Conservation (phyloP, 495 filamentous ascomycete genomes). For the Massariosphaeria phaeospora region DNA sequence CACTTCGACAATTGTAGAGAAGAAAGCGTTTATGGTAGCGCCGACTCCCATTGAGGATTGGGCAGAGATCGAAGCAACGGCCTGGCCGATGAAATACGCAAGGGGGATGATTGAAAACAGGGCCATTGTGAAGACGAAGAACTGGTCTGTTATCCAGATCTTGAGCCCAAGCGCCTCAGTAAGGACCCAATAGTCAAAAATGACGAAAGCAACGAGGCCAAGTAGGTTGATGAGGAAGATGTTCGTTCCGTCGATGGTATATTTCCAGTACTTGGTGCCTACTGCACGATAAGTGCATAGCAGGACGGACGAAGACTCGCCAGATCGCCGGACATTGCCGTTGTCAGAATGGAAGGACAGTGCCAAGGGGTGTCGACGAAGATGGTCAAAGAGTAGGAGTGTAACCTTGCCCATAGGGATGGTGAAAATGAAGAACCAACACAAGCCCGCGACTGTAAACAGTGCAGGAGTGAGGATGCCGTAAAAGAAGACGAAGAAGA, state of each 20-base stretch:
- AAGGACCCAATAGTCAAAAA: slow-evolving; percentile 85
- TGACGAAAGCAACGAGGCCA: slow-evolving; percentile 81
- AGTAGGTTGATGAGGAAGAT: slow-evolving; percentile 98
- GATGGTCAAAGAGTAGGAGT: slow-evolving; percentile 81
- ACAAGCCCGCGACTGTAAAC: slow-evolving; percentile 77
- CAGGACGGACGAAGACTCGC: slow-evolving; percentile 76
- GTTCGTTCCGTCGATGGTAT: slow-evolving; percentile 96
- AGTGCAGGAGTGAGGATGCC: slow-evolving; percentile 85
- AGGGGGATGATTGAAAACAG: slow-evolving; percentile 91
- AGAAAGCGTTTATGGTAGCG: slow-evolving; percentile 97
- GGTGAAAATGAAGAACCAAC: slow-evolving; percentile 95
- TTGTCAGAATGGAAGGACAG: slow-evolving; percentile 87
- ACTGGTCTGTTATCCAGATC: slow-evolving; percentile 67
- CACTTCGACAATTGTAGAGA: slow-evolving; percentile 97
- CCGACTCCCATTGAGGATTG: slow-evolving; percentile 99
- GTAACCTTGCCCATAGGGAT: slow-evolving; percentile 98
- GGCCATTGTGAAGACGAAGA: slow-evolving; percentile 77
- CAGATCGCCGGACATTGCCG: slow-evolving; percentile 62
- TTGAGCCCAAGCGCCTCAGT: slow-evolving; percentile 60
- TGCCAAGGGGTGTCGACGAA: slow-evolving; percentile 87
- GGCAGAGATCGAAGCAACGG: slow-evolving; percentile 97
- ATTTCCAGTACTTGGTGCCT: slow-evolving; percentile 96
- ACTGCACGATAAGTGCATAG: slow-evolving; percentile 96
- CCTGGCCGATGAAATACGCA: slow-evolving; percentile 99
- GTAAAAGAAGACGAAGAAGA: slow-evolving; percentile 98